These are phyloP conservation scores for Populus hybrid DNA, from an alignment of 441 rosid species.

Conservation along the genomic window DNA sequence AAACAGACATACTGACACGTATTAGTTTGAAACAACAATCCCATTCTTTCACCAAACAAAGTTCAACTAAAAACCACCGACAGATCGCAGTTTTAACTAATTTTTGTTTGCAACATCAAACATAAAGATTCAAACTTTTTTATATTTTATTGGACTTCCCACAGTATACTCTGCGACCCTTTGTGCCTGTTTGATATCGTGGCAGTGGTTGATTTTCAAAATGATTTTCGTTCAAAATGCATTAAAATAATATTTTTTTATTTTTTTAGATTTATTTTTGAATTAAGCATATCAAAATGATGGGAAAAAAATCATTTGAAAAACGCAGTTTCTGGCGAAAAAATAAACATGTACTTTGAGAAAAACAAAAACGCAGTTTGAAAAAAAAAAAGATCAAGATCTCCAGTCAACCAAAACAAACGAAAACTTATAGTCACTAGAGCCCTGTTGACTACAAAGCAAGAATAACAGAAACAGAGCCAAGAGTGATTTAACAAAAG, in stretches of 20 bases:
- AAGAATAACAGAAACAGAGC: background rate
- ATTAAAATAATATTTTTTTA: too few species aligned
- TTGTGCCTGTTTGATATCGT: too few species aligned
- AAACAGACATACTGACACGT: background rate
- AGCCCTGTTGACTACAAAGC: background rate
- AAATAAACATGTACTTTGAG: too few species aligned
- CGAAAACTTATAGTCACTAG: background rate
- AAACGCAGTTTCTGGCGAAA: too few species aligned
- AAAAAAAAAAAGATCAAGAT: too few species aligned
- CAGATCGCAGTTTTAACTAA: too few species aligned
- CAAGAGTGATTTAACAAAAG: background rate
- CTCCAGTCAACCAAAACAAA: background rate
- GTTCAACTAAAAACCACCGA: background rate
- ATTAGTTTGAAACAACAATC: background rate
- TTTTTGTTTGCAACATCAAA: background rate
- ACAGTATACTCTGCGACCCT: background rate
- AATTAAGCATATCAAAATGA: too few species aligned
- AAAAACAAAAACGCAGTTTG: background rate
- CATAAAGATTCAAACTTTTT: background rate
- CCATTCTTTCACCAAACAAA: background rate
- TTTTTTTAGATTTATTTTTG: too few species aligned
- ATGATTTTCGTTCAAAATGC: too few species aligned
- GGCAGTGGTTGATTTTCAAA: too few species aligned
- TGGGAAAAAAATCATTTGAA: too few species aligned
- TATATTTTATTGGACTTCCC: too few species aligned